phyloP scores from a whole-genome alignment of 768 basidiomycete genomes.

The Suillus fuscotomentosus region DNA sequence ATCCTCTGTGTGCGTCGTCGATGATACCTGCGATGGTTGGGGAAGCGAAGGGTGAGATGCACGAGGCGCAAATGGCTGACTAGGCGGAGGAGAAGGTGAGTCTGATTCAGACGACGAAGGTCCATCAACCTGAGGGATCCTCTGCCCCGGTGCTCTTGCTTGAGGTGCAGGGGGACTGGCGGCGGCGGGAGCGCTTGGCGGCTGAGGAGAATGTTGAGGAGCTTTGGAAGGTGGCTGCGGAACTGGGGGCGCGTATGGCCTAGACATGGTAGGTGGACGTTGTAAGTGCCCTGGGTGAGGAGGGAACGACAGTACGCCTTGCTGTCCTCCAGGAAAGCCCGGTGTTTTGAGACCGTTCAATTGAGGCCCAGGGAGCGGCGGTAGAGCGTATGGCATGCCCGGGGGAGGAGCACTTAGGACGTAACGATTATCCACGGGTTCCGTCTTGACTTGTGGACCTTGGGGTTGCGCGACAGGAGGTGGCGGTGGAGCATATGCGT shows the following conservation, averaged over 20 bases:
- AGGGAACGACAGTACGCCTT: constrained; percentile 56
- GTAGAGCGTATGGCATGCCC: constrained; percentile 51
- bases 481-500: constrained; percentile 49
- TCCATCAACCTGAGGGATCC: constrained; percentile 81
- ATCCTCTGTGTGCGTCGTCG: constrained; percentile 44
- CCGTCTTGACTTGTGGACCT: constrained; percentile 63
- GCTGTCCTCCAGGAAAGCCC: constrained; percentile 57
- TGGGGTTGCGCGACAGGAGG: constrained; percentile 22
- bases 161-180: constrained; percentile 3
- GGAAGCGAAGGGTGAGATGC: constrained; percentile 74
- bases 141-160: constrained; percentile 11
- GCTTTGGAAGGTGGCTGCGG: constrained; percentile 16
- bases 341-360: constrained; percentile 52
- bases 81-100: constrained; percentile 67
- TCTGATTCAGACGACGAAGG: constrained; percentile 68
- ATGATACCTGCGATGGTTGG: constrained; percentile 47
- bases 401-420: constrained; percentile 48
- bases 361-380: constrained; percentile 64
- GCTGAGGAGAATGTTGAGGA: constrained; percentile 15
- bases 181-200: constrained; percentile 18
- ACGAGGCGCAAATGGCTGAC: constrained; percentile 61
- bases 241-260: constrained; percentile 22
- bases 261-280: constrained; percentile 18
- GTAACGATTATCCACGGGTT: constrained; percentile 70
- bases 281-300: constrained; percentile 30